Conservation (phyloP, 1,139 yeast species). For the Tardiomyces blankii region DNA sequence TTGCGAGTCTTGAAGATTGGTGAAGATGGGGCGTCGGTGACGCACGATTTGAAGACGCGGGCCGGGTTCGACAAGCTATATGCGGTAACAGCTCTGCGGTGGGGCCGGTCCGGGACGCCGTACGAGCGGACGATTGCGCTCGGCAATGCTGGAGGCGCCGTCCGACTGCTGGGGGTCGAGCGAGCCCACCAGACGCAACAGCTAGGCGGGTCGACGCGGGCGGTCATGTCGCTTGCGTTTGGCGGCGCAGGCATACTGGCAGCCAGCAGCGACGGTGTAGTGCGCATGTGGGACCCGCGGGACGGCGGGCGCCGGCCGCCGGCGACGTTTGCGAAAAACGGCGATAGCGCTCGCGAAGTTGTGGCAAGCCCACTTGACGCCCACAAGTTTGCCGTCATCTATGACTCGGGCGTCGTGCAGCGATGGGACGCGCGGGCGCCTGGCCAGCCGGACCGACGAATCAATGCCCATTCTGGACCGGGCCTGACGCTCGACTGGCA, state of each 20-base stretch:
- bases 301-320: slow-evolving; percentile 37
- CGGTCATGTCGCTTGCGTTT: slow-evolving; percentile 70
- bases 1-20: slow-evolving; percentile 20
- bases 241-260: slow-evolving; percentile 40
- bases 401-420: slow-evolving; percentile 81
- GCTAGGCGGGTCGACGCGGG: slow-evolving; percentile 24
- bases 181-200: slow-evolving; percentile 9
- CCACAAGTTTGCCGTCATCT: slow-evolving; percentile 54
- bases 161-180: background rate
- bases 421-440: slow-evolving; percentile 68
- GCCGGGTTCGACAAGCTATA: slow-evolving; percentile 21
- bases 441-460: slow-evolving; percentile 42
- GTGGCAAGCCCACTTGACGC: slow-evolving; percentile 31
- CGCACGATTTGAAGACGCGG: slow-evolving; percentile 12
- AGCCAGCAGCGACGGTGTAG: slow-evolving; percentile 87
- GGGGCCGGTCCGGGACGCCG: slow-evolving; percentile 20
- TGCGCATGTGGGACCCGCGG: slow-evolving; percentile 82
- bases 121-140: background rate
- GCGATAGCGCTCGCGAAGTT: slow-evolving; percentile 32
- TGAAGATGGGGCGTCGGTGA: slow-evolving; percentile 9
- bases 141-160: background rate
- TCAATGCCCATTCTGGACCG: slow-evolving; percentile 88
- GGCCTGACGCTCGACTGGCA: slow-evolving; percentile 86
- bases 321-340: slow-evolving; percentile 35
- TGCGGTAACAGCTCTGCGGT: slow-evolving; percentile 26